Percentiles rank a stretch among this genome's conserved stretches.
phyloP scores from a whole-genome alignment of 805 yeast genomes.

The Sungouiozyma ichnusensis region DNA sequence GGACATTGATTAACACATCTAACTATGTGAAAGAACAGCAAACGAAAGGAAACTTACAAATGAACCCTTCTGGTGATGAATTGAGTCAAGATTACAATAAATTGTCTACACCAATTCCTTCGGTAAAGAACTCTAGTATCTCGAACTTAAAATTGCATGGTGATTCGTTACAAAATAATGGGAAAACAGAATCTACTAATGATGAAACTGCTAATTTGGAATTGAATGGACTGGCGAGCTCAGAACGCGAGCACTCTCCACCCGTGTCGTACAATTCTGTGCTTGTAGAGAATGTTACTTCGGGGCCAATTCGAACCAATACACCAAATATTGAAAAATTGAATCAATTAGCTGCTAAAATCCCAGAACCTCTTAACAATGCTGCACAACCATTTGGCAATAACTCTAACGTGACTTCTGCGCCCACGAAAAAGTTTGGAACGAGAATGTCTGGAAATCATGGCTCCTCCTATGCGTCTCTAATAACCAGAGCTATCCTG shows the following conservation, averaged over 20 bases:
- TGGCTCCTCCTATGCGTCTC: conserved; percentile 84
- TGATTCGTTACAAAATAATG: no score
- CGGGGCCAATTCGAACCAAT: neutral
- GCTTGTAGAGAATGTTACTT: neutral
- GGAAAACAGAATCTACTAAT: no score
- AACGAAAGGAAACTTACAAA: neutral
- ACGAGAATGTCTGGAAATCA: neutral
- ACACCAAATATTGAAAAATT: neutral
- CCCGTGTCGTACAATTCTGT: neutral
- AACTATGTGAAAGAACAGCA: conserved; percentile 5
- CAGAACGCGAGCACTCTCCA: neutral
- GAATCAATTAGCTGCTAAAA: neutral
- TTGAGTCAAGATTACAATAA: neutral
- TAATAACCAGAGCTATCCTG: conserved; percentile 93
- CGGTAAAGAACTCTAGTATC: neutral
- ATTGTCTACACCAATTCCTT: neutral
- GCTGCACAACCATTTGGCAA: neutral
- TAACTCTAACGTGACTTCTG: neutral
- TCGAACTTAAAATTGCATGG: neutral
- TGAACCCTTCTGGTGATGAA: neutral
- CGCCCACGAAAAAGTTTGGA: neutral
- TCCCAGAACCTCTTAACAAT: neutral
- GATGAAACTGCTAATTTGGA: no score
- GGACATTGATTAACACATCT: conserved; percentile 7
- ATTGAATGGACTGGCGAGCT: neutral